Base-by-base conservation (phyloP, 2,329 filamentous ascomycete species). In the Arthrinium phaeospermum region DNA sequence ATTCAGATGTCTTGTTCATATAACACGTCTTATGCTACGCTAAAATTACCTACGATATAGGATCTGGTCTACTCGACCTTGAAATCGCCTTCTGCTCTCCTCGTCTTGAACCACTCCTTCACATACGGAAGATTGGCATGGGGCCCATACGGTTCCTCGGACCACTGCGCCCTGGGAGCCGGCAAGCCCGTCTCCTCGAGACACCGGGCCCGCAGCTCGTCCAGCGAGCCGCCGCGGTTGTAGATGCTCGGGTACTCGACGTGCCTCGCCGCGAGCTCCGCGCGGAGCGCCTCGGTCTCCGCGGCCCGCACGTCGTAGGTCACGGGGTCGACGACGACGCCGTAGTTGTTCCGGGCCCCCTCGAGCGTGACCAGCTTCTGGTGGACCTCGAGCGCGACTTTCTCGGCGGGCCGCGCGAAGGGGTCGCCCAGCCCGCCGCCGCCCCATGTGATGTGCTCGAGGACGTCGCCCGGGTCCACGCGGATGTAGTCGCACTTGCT, bases 361-460 rank as follows among this genome's bases (percentile, higher is more conserved):
- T 82, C 76, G 1, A 83, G 24, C 0, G 82, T 85, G 22, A 87
- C 84, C 27, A 86, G 80, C 51, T 81, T 81, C 45, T 83, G 82
- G 69, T 83, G 83, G 0, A 86, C 84, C 75, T 87, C 86, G 13
- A 82, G 76, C 1, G 85, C 84, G 13, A 87, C 85, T 53, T 81
- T 82, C 37, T 81, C 78, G 0, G 83, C 79, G 0, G 85, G 83
- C 0, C 85, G 81, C 0, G 81, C 83, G 7, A 87, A 77, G 0
- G 85, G 82, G 75, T 87, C 85, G 45, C 85, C 86, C 16, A 87
- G 81, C 1, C 85, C 85, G 30, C 85, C 85, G 41, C 84, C 85
- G 67, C 85, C 85, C 85, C 85, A 87, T 5, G 86, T 87, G 44
- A 86, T 81, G 83, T 83, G 87, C 77, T 87, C 85, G 6, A 87